Percentiles rank a stretch among this genome's conserved stretches.
Evolutionary conservation across 306 rosid genomes (phyloP).

Genomic region (Crotalaria pallida): DNA sequence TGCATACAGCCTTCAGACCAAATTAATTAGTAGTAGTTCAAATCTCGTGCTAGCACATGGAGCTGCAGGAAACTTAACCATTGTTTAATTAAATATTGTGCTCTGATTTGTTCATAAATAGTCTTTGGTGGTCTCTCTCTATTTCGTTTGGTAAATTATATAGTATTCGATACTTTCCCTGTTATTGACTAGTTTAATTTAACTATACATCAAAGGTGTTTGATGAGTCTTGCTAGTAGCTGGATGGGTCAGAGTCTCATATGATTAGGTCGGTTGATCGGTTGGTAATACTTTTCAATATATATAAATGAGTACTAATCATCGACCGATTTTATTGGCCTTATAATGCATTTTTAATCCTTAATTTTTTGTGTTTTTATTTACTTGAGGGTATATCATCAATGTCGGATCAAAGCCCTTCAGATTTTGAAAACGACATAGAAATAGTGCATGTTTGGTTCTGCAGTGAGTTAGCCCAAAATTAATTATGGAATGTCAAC

Average conservation of each 20-base stretch:
- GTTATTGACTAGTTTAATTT: neutral
- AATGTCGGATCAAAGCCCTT: too few relatives aligned
- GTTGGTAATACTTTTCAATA: neutral
- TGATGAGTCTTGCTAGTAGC: neutral
- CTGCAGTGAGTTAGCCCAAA: too few relatives aligned
- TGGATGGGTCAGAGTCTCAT: neutral
- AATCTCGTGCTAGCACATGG: neutral
- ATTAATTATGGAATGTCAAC: too few relatives aligned
- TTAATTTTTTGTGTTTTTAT: neutral
- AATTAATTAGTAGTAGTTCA: neutral
- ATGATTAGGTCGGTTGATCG: neutral
- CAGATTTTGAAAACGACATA: too few relatives aligned
- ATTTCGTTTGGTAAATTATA: neutral
- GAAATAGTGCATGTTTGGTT: too few relatives aligned
- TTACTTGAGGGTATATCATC: too few relatives aligned
- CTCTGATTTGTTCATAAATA: conserved; percentile 3
- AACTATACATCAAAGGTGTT: neutral
- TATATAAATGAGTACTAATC: neutral
- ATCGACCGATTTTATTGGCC: neutral
- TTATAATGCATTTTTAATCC: neutral
- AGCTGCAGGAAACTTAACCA: neutral
- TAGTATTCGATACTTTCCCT: too few relatives aligned
- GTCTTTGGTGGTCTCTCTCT: neutral
- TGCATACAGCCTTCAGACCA: neutral
- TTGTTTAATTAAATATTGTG: neutral